These are phyloP conservation scores for Fraxinus velutina DNA, from an alignment of 305 asterid species.

Conservation along the genomic window DNA sequence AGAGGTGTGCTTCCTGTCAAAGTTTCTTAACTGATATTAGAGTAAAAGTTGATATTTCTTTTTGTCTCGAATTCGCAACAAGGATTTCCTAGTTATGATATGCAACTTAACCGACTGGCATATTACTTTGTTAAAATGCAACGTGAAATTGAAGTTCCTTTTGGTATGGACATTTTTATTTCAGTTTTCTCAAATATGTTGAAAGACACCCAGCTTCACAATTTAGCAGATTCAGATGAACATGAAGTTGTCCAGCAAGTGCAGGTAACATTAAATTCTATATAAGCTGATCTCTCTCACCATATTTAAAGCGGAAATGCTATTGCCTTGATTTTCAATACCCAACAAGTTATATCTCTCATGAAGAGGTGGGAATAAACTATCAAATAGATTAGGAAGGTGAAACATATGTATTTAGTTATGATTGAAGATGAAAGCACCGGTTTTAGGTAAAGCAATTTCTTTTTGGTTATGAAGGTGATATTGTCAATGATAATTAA, in stretches of 20 bases:
- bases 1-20: slow-evolving; percentile 2
- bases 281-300: not conserved
- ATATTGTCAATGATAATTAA: slow-evolving; percentile 25
- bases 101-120: slow-evolving; percentile 1
- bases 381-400: slow-evolving; percentile 12
- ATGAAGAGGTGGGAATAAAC: not conserved
- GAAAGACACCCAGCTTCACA: slow-evolving; percentile 93
- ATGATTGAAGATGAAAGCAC: slow-evolving; percentile 1
- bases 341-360: not conserved
- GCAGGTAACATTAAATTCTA: slow-evolving; percentile 50
- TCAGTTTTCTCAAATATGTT: slow-evolving; percentile 94
- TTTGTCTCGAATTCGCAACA: slow-evolving; percentile 4
- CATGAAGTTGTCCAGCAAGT: slow-evolving; percentile 90
- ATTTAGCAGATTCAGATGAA: slow-evolving; percentile 91
- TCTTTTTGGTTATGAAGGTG: slow-evolving; percentile 21
- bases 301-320: not conserved
- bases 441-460: slow-evolving; percentile 10
- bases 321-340: not conserved
- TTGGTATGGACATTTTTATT: slow-evolving; percentile 25
- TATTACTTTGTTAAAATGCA: slow-evolving; percentile 10
- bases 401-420: not conserved
- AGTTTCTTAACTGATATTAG: not conserved
- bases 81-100: not conserved
- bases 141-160: slow-evolving; percentile 22
- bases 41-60: not conserved